Percentiles rank a stretch among this genome's conserved stretches.
Evolutionary conservation across 2,329 filamentous ascomycete genomes (phyloP).

Genomic region (Talaromyces marneffei): DNA sequence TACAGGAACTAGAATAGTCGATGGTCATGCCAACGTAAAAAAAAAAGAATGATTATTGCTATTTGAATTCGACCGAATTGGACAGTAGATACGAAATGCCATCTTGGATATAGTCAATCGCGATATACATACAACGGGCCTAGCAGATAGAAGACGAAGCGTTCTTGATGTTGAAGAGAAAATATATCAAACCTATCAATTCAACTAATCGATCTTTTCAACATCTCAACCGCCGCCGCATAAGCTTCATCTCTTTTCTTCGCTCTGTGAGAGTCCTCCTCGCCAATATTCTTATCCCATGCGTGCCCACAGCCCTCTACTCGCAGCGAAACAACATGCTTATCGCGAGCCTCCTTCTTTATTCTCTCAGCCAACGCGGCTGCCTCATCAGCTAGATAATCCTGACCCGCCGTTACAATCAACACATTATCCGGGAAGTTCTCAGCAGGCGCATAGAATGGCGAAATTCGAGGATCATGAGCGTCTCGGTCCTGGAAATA

Average conservation of each 20-base stretch:
- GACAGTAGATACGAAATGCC: no score
- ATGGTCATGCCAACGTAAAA: no score
- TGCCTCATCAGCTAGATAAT: slow-evolving; percentile 23
- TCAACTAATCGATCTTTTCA: background rate
- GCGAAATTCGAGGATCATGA: slow-evolving; percentile 24
- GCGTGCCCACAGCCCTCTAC: slow-evolving; percentile 12
- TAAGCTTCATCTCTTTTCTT: slow-evolving; percentile 14
- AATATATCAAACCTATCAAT: no score
- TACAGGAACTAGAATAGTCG: no score
- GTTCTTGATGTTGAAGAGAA: background rate
- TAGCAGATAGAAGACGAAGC: background rate
- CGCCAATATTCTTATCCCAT: slow-evolving; percentile 13
- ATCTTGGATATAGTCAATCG: background rate
- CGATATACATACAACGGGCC: background rate
- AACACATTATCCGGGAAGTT: slow-evolving; percentile 25
- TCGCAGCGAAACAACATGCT: slow-evolving; percentile 5
- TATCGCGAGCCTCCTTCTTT: slow-evolving; percentile 12
- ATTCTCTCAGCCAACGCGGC: slow-evolving; percentile 23
- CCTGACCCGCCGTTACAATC: slow-evolving; percentile 23
- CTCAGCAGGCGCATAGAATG: slow-evolving; percentile 24
- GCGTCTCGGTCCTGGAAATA: slow-evolving; percentile 25
- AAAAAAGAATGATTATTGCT: no score
- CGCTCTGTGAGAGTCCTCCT: background rate
- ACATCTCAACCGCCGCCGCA: slow-evolving; percentile 11
- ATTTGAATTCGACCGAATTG: no score